These are phyloP conservation scores for Cutaneotrichosporon dermatis DNA, from an alignment of 1,284 basidiomycete species.

Conservation along the genomic window DNA sequence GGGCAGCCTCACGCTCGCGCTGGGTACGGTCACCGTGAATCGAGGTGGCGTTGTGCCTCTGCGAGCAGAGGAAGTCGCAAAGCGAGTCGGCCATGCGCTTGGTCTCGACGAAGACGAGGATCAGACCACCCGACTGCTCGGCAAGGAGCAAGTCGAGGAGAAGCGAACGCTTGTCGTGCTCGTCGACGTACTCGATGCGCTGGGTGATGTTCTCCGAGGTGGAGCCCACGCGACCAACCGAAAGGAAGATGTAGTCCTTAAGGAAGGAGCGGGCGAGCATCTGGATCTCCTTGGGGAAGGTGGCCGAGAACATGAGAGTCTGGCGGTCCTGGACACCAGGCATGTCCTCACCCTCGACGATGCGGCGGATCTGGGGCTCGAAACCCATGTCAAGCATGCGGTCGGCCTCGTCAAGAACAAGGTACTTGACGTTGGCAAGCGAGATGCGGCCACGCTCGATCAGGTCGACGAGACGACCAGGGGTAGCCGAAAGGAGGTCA, in stretches of 20 bases:
- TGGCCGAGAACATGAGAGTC: conserved; percentile 99
- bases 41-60: conserved; percentile 84
- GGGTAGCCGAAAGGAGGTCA: conserved; percentile 95
- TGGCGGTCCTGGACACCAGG: conserved; percentile 86
- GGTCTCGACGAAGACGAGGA: conserved; percentile 97
- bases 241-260: conserved; percentile 94
- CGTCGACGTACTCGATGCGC: conserved; percentile 98
- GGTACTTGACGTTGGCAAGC: conserved; percentile 92
- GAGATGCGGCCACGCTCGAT: conserved; percentile 98
- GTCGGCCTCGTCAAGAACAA: conserved; percentile 98
- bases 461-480: conserved; percentile 95
- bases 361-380: conserved; percentile 97
- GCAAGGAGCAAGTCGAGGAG: conserved; percentile 89
- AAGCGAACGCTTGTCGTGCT: conserved; percentile 93
- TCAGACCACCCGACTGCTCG: conserved; percentile 69
- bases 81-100: conserved; percentile 99
- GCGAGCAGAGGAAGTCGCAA: conserved; percentile 87
- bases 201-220: conserved; percentile 99
- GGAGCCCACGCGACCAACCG: conserved; percentile 95
- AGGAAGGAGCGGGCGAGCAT: conserved; percentile 93
- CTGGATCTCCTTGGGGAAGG: conserved; percentile 99
- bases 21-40: conserved; percentile 98
- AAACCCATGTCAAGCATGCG: conserved; percentile 99
- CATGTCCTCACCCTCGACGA: conserved; percentile 99
- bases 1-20: conserved; percentile 91